Evolutionary conservation across 805 yeast genomes (phyloP).

Genomic region (Schizosaccharomyces japonicus): DNA sequence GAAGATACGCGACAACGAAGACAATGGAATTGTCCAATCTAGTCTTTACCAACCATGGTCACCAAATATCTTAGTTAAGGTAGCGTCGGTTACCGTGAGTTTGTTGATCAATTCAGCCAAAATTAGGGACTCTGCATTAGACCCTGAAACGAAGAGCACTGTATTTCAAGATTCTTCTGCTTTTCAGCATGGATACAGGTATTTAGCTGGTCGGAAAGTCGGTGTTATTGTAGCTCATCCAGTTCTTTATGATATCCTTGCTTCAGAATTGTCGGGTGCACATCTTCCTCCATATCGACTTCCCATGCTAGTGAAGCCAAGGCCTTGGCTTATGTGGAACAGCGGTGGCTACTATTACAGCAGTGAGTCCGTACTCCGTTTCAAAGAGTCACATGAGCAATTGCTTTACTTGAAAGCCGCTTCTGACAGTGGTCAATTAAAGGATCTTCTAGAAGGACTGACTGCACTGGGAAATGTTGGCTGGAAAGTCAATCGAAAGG

Average conservation of each 20-base stretch:
- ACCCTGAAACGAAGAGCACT: slow-evolving; percentile 47
- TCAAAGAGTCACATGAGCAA: slow-evolving; percentile 73
- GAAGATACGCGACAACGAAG: background rate
- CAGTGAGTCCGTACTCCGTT: slow-evolving; percentile 41
- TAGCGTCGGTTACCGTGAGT: slow-evolving; percentile 62
- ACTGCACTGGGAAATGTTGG: slow-evolving; percentile 70
- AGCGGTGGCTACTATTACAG: slow-evolving; percentile 66
- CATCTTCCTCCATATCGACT: slow-evolving; percentile 59
- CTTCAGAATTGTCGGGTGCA: slow-evolving; percentile 40
- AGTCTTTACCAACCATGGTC: slow-evolving; percentile 27
- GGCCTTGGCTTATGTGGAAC: slow-evolving; percentile 62
- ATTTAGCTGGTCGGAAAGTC: slow-evolving; percentile 47
- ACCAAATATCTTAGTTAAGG: slow-evolving; percentile 32
- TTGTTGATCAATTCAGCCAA: slow-evolving; percentile 60
- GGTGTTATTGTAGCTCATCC: slow-evolving; percentile 66
- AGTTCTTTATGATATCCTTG: slow-evolving; percentile 37
- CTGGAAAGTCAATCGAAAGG: slow-evolving; percentile 67
- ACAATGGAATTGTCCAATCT: slow-evolving; percentile 5
- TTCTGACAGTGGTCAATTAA: slow-evolving; percentile 39
- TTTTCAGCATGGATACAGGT: slow-evolving; percentile 69
- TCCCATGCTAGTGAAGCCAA: slow-evolving; percentile 84
- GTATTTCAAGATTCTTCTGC: slow-evolving; percentile 72
- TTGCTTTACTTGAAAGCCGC: slow-evolving; percentile 73
- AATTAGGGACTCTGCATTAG: slow-evolving; percentile 53
- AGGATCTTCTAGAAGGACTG: slow-evolving; percentile 50